phyloP scores from a whole-genome alignment of 208 protist genomes.

The Vickermania spadyakhi region DNA sequence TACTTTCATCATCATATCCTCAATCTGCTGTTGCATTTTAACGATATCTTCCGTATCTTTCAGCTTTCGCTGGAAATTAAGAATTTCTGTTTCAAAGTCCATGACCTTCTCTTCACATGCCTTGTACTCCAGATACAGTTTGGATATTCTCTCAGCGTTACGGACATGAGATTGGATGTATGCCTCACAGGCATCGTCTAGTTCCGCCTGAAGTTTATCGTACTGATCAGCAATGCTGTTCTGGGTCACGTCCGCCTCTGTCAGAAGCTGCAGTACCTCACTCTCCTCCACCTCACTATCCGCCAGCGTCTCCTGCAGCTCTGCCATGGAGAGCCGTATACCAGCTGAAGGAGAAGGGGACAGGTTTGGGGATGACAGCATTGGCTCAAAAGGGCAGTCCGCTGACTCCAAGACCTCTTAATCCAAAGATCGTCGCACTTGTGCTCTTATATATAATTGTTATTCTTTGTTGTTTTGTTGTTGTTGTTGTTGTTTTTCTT shows the following conservation, averaged over 20 bases:
- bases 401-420: too few species aligned
- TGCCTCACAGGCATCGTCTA: slow-evolving; percentile 13
- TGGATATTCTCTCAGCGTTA: slow-evolving; percentile 44
- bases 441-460: too few species aligned
- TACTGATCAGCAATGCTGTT: not conserved
- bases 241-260: not conserved
- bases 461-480: too few species aligned
- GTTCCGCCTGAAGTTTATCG: not conserved
- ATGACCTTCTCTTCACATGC: slow-evolving; percentile 69
- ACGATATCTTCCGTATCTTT: slow-evolving; percentile 74
- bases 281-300: slow-evolving; percentile 40
- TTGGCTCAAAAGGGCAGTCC: too few species aligned
- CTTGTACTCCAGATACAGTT: slow-evolving; percentile 58
- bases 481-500: too few species aligned
- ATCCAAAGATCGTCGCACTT: too few species aligned
- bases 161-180: slow-evolving; percentile 56
- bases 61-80: slow-evolving; percentile 66
- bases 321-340: not conserved
- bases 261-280: slow-evolving; percentile 32
- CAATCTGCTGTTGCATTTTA: slow-evolving; percentile 73
- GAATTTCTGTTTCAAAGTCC: slow-evolving; percentile 75
- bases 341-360: not conserved
- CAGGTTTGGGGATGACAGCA: too few species aligned
- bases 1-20: slow-evolving; percentile 52
- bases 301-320: slow-evolving; percentile 23